Percentiles rank a stretch among this genome's conserved stretches.
These are phyloP conservation scores for Pseudogymnoascus sp. DNA, from an alignment of 2,329 filamentous ascomycete species.

Conservation along the genomic window DNA sequence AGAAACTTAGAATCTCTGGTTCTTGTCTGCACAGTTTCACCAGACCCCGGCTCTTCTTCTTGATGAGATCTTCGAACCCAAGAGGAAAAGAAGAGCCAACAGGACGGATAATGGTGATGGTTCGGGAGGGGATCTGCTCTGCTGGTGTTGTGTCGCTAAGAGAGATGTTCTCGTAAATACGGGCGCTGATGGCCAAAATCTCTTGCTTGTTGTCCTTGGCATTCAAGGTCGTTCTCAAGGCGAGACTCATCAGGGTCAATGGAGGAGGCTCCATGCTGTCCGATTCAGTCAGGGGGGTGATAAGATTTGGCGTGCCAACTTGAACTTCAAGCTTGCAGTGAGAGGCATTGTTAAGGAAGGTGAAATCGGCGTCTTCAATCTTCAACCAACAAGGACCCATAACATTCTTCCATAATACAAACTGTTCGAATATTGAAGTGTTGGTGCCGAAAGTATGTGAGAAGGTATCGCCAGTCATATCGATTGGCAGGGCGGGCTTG, in stretches of 20 bases:
- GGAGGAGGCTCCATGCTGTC: constrained; percentile 79
- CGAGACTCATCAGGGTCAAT: constrained; percentile 90
- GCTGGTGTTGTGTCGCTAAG: constrained; percentile 81
- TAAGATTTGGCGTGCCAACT: constrained; percentile 66
- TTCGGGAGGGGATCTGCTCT: constrained; percentile 80
- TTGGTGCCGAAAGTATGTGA: constrained; percentile 91
- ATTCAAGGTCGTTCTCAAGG: constrained; percentile 82
- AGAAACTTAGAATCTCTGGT: constrained; percentile 74
- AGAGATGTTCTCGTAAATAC: constrained; percentile 85
- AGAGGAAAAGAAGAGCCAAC: constrained; percentile 67
- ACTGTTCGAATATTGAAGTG: constrained; percentile 92
- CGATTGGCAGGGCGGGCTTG: constrained; percentile 64
- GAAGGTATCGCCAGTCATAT: constrained; percentile 77
- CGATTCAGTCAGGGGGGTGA: constrained; percentile 64
- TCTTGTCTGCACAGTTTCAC: constrained; percentile 80
- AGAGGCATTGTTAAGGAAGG: constrained; percentile 79
- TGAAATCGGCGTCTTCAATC: constrained; percentile 78
- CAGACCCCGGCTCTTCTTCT: constrained; percentile 63
- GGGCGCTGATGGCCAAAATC: constrained; percentile 81
- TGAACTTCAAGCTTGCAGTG: constrained; percentile 94
- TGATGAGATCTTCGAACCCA: constrained; percentile 73
- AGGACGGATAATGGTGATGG: constrained; percentile 86
- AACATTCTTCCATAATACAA: constrained; percentile 96
- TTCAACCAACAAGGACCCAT: constrained; percentile 98
- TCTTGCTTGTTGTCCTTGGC: constrained; percentile 93